A percentile compares a stretch with the other conserved stretches of the same genome.
phyloP scores from a whole-genome alignment of 495 filamentous ascomycete genomes.

The Sabuloglossum arenarium region DNA sequence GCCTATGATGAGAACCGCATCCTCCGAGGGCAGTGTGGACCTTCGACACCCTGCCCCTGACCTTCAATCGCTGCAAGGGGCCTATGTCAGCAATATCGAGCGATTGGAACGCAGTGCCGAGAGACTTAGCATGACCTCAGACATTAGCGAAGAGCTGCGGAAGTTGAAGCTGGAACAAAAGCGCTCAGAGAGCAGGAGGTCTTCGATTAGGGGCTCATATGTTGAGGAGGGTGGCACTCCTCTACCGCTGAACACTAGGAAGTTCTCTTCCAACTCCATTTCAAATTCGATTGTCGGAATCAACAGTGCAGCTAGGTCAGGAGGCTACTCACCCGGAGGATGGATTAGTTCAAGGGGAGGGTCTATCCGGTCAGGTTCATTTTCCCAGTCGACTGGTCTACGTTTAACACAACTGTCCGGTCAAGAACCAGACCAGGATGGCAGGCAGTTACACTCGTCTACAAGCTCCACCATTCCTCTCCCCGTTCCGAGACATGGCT shows the following conservation, averaged over 20 bases:
- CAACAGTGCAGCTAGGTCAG: constrained; percentile 42
- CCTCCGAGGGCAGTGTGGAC: constrained; percentile 32
- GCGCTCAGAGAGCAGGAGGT: constrained; percentile 37
- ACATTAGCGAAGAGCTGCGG: constrained; percentile 63
- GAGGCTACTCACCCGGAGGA: constrained; percentile 50
- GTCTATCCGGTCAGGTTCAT: not conserved
- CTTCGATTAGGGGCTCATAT: constrained; percentile 26
- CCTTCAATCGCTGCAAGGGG: constrained; percentile 49
- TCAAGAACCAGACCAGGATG: not conserved
- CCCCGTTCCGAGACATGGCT: not conserved
- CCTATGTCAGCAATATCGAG: constrained; percentile 58
- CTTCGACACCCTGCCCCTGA: constrained; percentile 62
- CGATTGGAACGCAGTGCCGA: constrained; percentile 67
- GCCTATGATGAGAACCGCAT: constrained; percentile 37
- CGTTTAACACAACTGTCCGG: not conserved
- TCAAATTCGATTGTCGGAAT: constrained; percentile 46
- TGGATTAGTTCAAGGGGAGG: constrained; percentile 18
- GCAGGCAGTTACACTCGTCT: not conserved
- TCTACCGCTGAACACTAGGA: constrained; percentile 14
- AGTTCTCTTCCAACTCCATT: constrained; percentile 29
- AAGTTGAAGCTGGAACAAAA: constrained; percentile 63
- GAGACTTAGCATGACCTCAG: constrained; percentile 53
- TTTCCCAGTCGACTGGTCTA: not conserved
- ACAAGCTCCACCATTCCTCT: not conserved
- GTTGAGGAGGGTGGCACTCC: constrained; percentile 16